phyloP scores from a whole-genome alignment of 169 alveolate species.

The Cryptosporidium ryanae region DNA sequence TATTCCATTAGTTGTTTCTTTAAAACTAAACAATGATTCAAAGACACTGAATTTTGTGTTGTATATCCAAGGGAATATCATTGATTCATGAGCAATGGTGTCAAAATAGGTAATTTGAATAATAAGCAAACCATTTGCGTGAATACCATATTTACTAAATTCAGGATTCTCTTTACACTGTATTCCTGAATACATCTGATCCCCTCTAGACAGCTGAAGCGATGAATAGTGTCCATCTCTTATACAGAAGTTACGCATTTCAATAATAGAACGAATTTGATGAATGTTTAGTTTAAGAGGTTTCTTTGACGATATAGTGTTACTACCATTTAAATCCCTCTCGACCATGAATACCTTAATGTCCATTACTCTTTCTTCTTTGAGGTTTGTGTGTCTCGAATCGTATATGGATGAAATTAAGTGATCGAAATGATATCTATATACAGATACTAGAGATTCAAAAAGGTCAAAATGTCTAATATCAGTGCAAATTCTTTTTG shows the following conservation, averaged over 20 bases:
- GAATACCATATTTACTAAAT: constrained; percentile 7
- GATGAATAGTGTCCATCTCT: constrained; percentile 36
- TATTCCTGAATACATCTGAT: background rate
- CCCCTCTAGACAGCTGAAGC: background rate
- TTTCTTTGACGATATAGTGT: background rate
- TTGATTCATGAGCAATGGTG: background rate
- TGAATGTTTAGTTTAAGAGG: background rate
- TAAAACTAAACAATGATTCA: constrained; percentile 11
- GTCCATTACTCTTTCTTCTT: background rate
- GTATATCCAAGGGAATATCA: constrained; percentile 59
- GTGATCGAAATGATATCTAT: constrained; percentile 16
- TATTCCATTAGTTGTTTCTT: constrained; percentile 16
- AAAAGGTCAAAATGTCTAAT: constrained; percentile 21
- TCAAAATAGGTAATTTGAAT: background rate
- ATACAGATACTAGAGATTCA: constrained; percentile 49
- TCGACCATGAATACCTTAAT: constrained; percentile 15
- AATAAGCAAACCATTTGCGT: constrained; percentile 34
- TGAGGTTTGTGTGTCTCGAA: background rate
- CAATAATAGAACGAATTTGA: constrained; percentile 7
- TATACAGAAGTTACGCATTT: constrained; percentile 18
- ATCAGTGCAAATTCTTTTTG: background rate
- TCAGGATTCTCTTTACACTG: constrained; percentile 38
- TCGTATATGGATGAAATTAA: constrained; percentile 2
- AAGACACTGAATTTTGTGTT: constrained; percentile 21
- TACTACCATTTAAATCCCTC: background rate